Percentiles rank a stretch among this genome's conserved stretches.
Conservation (phyloP, 768 basidiomycete genomes). For the Kwoniella dejecticola region DNA sequence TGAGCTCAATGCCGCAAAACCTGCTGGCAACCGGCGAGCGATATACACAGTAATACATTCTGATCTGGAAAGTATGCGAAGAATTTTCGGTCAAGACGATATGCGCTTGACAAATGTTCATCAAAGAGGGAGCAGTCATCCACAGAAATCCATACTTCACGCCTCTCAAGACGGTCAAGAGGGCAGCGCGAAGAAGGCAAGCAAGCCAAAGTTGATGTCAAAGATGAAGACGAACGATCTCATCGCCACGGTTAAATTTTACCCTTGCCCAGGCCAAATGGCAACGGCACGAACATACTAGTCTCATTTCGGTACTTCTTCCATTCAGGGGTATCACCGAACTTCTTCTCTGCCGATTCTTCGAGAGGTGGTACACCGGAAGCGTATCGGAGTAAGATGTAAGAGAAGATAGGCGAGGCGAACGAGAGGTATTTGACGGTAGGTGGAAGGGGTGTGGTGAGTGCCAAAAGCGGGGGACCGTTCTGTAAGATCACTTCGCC, state of each 20-base stretch:
- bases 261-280: constrained; percentile 41
- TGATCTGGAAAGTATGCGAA: too few relatives aligned
- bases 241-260: constrained; percentile 5
- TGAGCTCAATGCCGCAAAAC: too few relatives aligned
- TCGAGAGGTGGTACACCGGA: constrained; percentile 76
- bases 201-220: too few relatives aligned
- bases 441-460: constrained; percentile 59
- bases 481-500: constrained; percentile 72
- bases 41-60: too few relatives aligned
- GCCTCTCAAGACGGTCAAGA: too few relatives aligned
- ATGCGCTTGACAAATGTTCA: too few relatives aligned
- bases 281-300: constrained; percentile 42
- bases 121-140: too few relatives aligned
- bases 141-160: too few relatives aligned
- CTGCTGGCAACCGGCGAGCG: too few relatives aligned
- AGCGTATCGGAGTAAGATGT: constrained; percentile 61
- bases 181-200: too few relatives aligned
- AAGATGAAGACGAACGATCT: too few relatives aligned
- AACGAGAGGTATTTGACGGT: constrained; percentile 57
- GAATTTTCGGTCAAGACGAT: too few relatives aligned
- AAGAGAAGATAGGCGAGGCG: constrained; percentile 67
- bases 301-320: constrained; percentile 39
- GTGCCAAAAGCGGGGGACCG: constrained; percentile 66
- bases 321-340: constrained; percentile 38
- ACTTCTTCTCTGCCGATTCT: constrained; percentile 52